Conservation (phyloP, 164 flowering plant species). For the Warburgia ugandensis region DNA sequence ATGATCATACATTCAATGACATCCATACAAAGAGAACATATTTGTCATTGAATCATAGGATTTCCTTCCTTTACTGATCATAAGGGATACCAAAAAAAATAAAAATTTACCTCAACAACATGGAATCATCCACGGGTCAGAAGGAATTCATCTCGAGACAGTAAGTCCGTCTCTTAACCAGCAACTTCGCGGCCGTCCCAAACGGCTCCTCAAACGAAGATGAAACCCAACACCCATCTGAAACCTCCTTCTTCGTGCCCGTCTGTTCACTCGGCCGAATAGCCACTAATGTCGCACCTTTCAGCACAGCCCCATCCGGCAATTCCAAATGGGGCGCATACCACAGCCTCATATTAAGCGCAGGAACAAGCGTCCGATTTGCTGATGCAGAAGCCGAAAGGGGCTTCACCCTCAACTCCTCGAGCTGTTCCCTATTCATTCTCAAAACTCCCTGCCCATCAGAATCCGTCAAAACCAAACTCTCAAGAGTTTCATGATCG, state of each 20-base stretch:
- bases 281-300: conserved; percentile 85
- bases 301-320: conserved; percentile 61
- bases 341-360: conserved; percentile 82
- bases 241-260: conserved; percentile 41
- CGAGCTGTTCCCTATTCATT: conserved; percentile 79
- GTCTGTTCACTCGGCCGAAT: conserved; percentile 76
- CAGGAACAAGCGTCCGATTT: conserved; percentile 82
- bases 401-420: conserved; percentile 86
- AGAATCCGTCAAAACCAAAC: conserved; percentile 63
- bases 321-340: conserved; percentile 73
- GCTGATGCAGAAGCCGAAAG: conserved; percentile 75
- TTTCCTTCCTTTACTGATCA: no score
- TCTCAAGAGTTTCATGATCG: conserved; percentile 69
- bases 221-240: conserved; percentile 48
- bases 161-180: conserved; percentile 75
- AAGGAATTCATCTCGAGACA: conserved; percentile 94
- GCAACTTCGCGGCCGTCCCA: conserved; percentile 64
- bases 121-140: conserved; percentile 9
- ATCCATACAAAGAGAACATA: no score
- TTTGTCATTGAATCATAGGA: no score
- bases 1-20: no score
- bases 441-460: conserved; percentile 86
- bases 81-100: not conserved
- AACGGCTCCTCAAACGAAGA: conserved; percentile 72
- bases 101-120: not conserved